phyloP scores from a whole-genome alignment of 2,329 filamentous ascomycete species.

The Xylaria sp. region DNA sequence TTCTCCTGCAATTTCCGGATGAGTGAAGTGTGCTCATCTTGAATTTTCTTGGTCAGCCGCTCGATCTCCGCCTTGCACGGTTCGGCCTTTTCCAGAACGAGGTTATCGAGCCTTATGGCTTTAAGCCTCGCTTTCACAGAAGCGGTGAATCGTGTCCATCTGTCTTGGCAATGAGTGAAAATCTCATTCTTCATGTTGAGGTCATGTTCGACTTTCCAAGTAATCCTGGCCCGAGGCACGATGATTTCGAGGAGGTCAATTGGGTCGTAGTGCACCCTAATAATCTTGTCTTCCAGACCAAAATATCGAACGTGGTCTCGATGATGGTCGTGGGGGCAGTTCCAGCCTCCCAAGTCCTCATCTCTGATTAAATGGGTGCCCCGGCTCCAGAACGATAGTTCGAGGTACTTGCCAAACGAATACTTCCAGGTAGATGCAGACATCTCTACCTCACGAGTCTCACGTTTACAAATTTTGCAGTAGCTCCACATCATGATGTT shows the following conservation, averaged over 20 bases:
- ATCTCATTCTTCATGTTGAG: conserved; percentile 91
- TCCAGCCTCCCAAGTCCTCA: conserved; percentile 48
- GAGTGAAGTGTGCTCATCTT: conserved; percentile 79
- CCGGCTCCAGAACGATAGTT: conserved; percentile 93
- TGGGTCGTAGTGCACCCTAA: conserved; percentile 90
- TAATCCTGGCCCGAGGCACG: conserved; percentile 86
- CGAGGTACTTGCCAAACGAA: conserved; percentile 97
- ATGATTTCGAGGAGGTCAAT: conserved; percentile 94
- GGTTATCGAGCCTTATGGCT: conserved; percentile 89
- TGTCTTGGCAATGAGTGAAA: conserved; percentile 78
- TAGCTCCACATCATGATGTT: conserved; percentile 98
- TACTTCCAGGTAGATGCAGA: conserved; percentile 96
- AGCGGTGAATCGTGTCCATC: conserved; percentile 83
- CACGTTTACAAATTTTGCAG: conserved; percentile 88
- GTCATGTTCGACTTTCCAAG: conserved; percentile 98
- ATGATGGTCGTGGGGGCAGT: conserved; percentile 89
- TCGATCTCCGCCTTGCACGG: conserved; percentile 84
- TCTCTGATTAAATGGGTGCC: conserved; percentile 76
- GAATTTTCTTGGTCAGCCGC: conserved; percentile 74
- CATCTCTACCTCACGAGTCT: conserved; percentile 89
- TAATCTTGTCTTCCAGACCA: conserved; percentile 80
- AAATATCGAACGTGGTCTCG: conserved; percentile 93
- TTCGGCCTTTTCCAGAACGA: conserved; percentile 85
- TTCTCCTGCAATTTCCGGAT: conserved; percentile 82
- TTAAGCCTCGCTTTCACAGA: conserved; percentile 85